A percentile compares a stretch with the other conserved stretches of the same genome.
Conservation (phyloP, 139 green algal species). For the Zygnema cylindricum region DNA sequence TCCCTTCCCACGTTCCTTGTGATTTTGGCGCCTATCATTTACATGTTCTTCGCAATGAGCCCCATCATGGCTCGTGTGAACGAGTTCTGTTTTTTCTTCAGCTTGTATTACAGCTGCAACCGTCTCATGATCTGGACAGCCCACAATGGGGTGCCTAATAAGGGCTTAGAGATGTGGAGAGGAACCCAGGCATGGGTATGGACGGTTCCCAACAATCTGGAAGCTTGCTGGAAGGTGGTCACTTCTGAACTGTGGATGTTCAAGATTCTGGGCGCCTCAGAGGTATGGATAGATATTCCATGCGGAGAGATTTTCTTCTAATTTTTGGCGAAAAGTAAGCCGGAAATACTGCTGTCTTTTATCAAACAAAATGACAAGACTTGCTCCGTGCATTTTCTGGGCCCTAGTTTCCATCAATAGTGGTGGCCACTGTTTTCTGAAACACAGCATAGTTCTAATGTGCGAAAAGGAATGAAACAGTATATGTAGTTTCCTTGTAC, state of each 20-base stretch:
- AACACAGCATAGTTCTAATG: too few relatives aligned
- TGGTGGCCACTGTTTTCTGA: too few relatives aligned
- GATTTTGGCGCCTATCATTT: constrained; percentile 15
- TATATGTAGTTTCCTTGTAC: too few relatives aligned
- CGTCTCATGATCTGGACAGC: constrained; percentile 41
- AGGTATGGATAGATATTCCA: too few relatives aligned
- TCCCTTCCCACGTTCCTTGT: constrained; percentile 38
- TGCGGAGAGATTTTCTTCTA: too few relatives aligned
- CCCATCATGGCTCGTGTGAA: constrained; percentile 33
- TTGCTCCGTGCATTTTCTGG: too few relatives aligned
- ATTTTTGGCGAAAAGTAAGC: too few relatives aligned
- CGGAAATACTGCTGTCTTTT: too few relatives aligned
- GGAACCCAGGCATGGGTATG: constrained; percentile 52
- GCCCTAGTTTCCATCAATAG: too few relatives aligned
- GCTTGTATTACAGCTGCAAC: constrained; percentile 45
- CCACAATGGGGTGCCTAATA: constrained; percentile 31
- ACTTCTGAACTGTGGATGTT: constrained; percentile 23
- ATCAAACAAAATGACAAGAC: too few relatives aligned
- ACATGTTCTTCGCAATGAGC: constrained; percentile 24
- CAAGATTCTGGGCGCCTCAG: constrained; percentile 5
- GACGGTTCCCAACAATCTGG: constrained; percentile 46
- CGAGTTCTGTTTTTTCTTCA: constrained; percentile 48
- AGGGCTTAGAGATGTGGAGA: constrained; percentile 41
- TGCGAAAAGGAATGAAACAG: too few relatives aligned
- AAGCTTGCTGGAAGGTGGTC: constrained; percentile 40